These are phyloP conservation scores for Debaryomyces castellii DNA, from an alignment of 805 yeast genomes.

Conservation along the genomic window DNA sequence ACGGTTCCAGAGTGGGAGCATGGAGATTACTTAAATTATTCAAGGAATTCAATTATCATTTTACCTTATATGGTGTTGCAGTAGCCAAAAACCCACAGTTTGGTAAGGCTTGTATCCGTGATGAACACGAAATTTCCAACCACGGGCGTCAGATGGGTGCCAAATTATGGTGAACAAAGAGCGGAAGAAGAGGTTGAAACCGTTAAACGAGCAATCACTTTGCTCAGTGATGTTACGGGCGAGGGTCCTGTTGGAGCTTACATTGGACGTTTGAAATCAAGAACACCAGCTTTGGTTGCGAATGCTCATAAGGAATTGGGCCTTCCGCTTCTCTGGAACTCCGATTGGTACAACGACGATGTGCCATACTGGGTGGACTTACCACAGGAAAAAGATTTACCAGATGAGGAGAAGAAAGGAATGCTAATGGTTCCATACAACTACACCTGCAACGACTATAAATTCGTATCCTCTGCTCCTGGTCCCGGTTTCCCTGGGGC, in stretches of 20 bases:
- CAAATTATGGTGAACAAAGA: slow-evolving; percentile 22
- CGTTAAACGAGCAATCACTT: slow-evolving; percentile 26
- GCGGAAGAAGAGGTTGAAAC: slow-evolving; percentile 31
- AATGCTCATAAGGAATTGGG: slow-evolving; percentile 32
- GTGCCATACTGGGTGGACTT: slow-evolving; percentile 35
- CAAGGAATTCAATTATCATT: slow-evolving; percentile 26
- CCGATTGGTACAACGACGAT: slow-evolving; percentile 37
- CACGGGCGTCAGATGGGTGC: slow-evolving; percentile 35
- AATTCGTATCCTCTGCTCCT: slow-evolving; percentile 13
- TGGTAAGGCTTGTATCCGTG: slow-evolving; percentile 32
- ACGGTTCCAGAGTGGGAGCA: slow-evolving; percentile 31
- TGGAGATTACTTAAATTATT: slow-evolving; percentile 34
- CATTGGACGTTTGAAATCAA: slow-evolving; percentile 31
- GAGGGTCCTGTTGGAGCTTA: slow-evolving; percentile 36
- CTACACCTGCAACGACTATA: slow-evolving; percentile 26
- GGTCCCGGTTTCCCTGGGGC: slow-evolving; percentile 12
- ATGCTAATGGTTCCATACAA: slow-evolving; percentile 29
- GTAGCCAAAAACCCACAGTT: slow-evolving; percentile 30
- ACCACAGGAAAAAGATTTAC: slow-evolving; percentile 15
- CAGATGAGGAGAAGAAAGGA: slow-evolving; percentile 18
- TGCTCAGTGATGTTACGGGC: slow-evolving; percentile 30
- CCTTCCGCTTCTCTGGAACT: slow-evolving; percentile 28
- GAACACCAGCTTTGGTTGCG: slow-evolving; percentile 29
- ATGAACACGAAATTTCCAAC: slow-evolving; percentile 38
- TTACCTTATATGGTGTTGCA: slow-evolving; percentile 39